Conservation (phyloP, 2,329 filamentous ascomycete genomes). For the Sporothrix phasma region DNA sequence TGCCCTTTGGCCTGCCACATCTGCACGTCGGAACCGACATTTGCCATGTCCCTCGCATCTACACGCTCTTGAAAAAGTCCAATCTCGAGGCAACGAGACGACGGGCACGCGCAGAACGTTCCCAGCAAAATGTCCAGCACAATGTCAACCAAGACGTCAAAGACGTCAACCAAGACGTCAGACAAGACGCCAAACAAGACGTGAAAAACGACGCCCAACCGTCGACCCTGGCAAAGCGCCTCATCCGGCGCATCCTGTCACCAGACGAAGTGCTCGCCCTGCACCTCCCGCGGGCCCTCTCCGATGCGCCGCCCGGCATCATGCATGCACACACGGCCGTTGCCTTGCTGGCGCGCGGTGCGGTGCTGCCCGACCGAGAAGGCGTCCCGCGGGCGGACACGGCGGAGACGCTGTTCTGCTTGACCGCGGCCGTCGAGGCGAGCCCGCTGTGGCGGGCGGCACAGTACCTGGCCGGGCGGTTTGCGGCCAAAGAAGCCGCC, state of each 20-base stretch:
- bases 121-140: too few relatives aligned
- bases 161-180: too few relatives aligned
- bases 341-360: conserved; percentile 8
- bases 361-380: too few relatives aligned
- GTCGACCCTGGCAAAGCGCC: conserved; percentile 34
- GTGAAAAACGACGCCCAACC: too few relatives aligned
- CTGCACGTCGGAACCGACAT: conserved; percentile 71
- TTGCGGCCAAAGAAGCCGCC: conserved; percentile 65
- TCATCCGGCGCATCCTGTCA: conserved; percentile 40
- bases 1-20: conserved; percentile 48
- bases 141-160: conserved; percentile 25
- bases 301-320: not conserved
- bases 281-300: too few relatives aligned
- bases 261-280: conserved; percentile 27
- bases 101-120: too few relatives aligned
- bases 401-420: too few relatives aligned
- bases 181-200: conserved; percentile 25
- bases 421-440: not conserved
- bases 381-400: too few relatives aligned
- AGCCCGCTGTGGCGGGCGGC: conserved; percentile 30
- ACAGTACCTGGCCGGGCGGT: conserved; percentile 37
- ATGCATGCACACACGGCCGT: not conserved
- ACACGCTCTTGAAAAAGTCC: conserved; percentile 38
- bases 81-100: too few relatives aligned
- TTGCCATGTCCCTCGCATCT: conserved; percentile 58